These are phyloP conservation scores for Phytophthora ramorum DNA, from an alignment of 352 stramenopile genomes.

Conservation along the genomic window DNA sequence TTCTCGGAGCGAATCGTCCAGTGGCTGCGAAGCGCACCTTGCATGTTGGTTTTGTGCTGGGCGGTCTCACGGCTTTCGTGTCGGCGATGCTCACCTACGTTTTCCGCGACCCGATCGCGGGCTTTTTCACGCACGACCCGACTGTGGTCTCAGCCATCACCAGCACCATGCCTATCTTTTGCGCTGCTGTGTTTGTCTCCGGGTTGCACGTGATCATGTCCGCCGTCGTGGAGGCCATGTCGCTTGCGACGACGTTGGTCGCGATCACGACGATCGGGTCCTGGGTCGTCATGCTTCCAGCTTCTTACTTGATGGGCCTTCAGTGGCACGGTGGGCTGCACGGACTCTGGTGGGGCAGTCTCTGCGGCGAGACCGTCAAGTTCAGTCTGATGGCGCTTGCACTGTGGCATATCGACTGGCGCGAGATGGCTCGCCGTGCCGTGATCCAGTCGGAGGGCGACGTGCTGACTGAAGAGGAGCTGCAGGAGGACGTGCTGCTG, in stretches of 20 bases:
- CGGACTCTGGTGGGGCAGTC: constrained; percentile 80
- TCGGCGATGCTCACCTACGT: constrained; percentile 60
- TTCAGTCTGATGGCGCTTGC: constrained; percentile 69
- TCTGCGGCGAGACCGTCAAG: constrained; percentile 76
- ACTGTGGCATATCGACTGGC: constrained; percentile 73
- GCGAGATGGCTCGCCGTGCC: constrained; percentile 65
- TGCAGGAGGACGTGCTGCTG: constrained; percentile 69
- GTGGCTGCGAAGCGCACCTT: constrained; percentile 63
- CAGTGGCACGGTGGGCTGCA: constrained; percentile 54
- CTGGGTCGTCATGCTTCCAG: constrained; percentile 75
- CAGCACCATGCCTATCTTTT: constrained; percentile 72
- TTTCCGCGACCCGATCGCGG: constrained; percentile 56
- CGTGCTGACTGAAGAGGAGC: constrained; percentile 42
- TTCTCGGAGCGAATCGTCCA: constrained; percentile 71
- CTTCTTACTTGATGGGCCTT: constrained; percentile 68
- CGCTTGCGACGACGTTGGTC: constrained; percentile 73
- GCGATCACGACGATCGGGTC: constrained; percentile 71
- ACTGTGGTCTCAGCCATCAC: constrained; percentile 59
- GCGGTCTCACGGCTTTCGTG: constrained; percentile 54
- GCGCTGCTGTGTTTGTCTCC: constrained; percentile 74
- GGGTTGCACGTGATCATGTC: constrained; percentile 81
- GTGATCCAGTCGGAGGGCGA: constrained; percentile 73
- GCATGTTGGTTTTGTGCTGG: constrained; percentile 71
- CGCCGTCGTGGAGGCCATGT: constrained; percentile 84
- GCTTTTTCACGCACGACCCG: constrained; percentile 73